Percentiles rank a stretch among this genome's conserved stretches.
Conservation (phyloP, 225 moss, liverwort and hornwort species). For the Lunularia cruciata region DNA sequence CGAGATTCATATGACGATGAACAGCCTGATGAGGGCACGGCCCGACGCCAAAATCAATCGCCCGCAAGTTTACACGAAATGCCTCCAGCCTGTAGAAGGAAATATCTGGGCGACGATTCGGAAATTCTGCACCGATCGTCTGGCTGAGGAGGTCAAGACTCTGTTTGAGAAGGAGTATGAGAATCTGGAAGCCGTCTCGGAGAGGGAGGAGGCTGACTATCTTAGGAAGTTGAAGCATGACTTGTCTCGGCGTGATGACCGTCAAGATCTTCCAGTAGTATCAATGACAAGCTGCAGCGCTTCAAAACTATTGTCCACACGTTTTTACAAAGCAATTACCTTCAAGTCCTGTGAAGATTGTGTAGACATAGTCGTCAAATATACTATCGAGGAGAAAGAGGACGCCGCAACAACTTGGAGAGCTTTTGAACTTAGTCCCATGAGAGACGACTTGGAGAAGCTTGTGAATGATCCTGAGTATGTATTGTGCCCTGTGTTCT, state of each 20-base stretch:
- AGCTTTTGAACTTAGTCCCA: constrained; percentile 35
- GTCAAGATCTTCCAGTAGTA: neutral
- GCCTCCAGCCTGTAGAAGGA: neutral
- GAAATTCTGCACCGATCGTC: neutral
- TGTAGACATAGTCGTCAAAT: neutral
- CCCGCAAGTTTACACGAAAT: neutral
- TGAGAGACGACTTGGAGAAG: constrained; percentile 41
- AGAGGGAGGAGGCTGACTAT: constrained; percentile 1
- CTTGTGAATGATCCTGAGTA: neutral
- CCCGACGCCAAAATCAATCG: neutral
- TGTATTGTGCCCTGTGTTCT: constrained; percentile 22
- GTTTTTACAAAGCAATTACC: neutral
- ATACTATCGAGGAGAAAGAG: constrained; percentile 1
- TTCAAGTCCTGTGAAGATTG: neutral
- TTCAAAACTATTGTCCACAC: neutral
- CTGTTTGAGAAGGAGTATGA: neutral
- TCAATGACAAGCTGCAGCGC: neutral
- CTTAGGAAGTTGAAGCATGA: neutral
- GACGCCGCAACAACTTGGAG: constrained; percentile 36
- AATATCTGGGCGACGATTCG: constrained; percentile 8
- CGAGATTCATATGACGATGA: neutral
- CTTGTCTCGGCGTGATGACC: neutral
- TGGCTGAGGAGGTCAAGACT: constrained; percentile 13
- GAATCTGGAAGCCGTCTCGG: neutral
- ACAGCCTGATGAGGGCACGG: neutral